Percentiles rank a stretch among this genome's conserved stretches.
phyloP scores from a whole-genome alignment of 441 rosid genomes.

The Mallotus repandus region DNA sequence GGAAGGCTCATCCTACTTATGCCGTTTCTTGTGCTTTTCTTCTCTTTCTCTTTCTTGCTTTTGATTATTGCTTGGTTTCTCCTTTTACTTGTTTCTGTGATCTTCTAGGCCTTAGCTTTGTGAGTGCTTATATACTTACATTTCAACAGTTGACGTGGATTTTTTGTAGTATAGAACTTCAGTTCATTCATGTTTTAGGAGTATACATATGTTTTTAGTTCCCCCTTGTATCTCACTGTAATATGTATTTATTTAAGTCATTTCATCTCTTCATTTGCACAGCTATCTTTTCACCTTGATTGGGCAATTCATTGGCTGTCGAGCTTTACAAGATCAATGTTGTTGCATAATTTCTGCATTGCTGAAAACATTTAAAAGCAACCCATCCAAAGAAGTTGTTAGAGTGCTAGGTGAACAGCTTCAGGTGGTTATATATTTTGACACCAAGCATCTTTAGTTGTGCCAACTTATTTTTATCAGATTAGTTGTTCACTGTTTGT shows the following conservation, averaged over 20 bases:
- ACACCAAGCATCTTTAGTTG: neutral
- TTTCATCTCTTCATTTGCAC: constrained; percentile 36
- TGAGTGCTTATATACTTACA: neutral
- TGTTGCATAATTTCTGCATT: constrained; percentile 68
- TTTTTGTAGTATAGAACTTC: constrained; percentile 2
- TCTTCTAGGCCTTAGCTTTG: neutral
- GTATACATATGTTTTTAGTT: neutral
- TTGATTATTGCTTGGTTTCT: neutral
- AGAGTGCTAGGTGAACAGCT: constrained; percentile 91
- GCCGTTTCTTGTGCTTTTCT: neutral
- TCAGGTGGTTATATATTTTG: constrained; percentile 56
- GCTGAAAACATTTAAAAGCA: constrained; percentile 54
- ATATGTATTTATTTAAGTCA: constrained; percentile 13
- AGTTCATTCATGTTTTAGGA: neutral
- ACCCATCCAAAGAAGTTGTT: constrained; percentile 61
- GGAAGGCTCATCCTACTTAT: neutral
- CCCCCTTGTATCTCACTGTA: neutral
- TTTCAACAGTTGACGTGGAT: neutral
- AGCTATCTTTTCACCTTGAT: constrained; percentile 90
- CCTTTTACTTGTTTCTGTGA: neutral
- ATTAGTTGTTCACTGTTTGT: constrained; percentile 18
- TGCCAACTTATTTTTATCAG: neutral
- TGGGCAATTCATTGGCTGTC: constrained; percentile 70
- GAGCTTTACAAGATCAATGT: constrained; percentile 88
- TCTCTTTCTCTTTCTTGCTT: neutral